Evolutionary conservation across 352 stramenopile species (phyloP).

Genomic region (Pythium sukuiense): DNA sequence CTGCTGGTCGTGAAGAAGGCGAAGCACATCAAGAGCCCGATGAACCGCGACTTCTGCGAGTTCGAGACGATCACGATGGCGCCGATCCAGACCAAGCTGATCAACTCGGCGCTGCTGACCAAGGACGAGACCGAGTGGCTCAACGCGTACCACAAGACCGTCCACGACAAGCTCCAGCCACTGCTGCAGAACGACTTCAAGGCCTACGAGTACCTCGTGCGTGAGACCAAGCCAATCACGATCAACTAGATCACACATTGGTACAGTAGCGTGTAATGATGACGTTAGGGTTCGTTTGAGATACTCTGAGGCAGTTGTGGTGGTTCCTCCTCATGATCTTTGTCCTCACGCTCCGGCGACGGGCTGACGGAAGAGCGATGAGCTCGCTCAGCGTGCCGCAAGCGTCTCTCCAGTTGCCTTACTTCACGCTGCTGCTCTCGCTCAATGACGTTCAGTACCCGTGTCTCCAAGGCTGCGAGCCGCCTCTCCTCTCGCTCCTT

Average conservation of each 20-base stretch:
- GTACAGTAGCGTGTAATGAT: neutral
- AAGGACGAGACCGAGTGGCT: constrained; percentile 94
- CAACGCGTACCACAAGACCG: constrained; percentile 91
- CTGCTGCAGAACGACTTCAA: constrained; percentile 70
- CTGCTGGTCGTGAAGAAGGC: constrained; percentile 93
- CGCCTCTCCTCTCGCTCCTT: constrained; percentile 52
- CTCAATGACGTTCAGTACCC: constrained; percentile 56
- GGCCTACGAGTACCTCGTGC: constrained; percentile 75
- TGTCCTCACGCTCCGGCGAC: constrained; percentile 30
- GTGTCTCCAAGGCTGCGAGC: constrained; percentile 39
- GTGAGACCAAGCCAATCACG: constrained; percentile 64
- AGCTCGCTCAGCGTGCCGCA: constrained; percentile 27
- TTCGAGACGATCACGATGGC: constrained; percentile 98
- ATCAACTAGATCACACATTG: constrained; percentile 21
- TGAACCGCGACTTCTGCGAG: constrained; percentile 91
- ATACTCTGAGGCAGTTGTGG: neutral
- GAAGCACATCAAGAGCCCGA: constrained; percentile 56
- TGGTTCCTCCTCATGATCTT: neutral
- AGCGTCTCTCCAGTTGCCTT: constrained; percentile 35
- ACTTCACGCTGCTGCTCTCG: constrained; percentile 46
- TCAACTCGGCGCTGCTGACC: constrained; percentile 92
- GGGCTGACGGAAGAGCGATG: constrained; percentile 41
- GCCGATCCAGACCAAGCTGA: constrained; percentile 98
- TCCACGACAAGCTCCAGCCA: constrained; percentile 91
- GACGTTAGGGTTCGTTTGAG: neutral